These are phyloP conservation scores for Syzygium grande DNA, from an alignment of 345 rosid genomes.

Conservation along the genomic window DNA sequence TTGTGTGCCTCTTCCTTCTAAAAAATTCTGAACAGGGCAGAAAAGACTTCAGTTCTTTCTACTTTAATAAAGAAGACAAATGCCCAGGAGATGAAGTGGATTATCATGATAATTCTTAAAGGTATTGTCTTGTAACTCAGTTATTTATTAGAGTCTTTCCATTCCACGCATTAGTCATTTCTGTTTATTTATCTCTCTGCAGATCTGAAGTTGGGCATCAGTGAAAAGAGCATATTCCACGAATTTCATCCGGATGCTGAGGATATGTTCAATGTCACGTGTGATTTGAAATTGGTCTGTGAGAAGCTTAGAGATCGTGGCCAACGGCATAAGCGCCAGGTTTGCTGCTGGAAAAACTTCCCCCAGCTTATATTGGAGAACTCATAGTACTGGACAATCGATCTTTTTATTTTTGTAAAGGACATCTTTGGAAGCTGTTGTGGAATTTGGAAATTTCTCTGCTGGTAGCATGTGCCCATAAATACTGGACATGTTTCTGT, in stretches of 20 bases:
- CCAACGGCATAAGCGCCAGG: slow-evolving; percentile 96
- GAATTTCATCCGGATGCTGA: slow-evolving; percentile 98
- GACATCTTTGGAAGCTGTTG: background rate
- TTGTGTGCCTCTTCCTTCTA: background rate
- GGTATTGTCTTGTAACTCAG: slow-evolving; percentile 19
- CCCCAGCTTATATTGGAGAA: background rate
- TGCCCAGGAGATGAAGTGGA: slow-evolving; percentile 97
- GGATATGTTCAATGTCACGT: slow-evolving; percentile 92
- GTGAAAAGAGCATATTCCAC: slow-evolving; percentile 87
- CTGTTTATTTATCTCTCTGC: slow-evolving; percentile 5
- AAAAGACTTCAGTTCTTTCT: slow-evolving; percentile 58
- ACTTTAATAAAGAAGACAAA: slow-evolving; percentile 83
- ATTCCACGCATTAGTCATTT: background rate
- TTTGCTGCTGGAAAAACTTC: slow-evolving; percentile 6
- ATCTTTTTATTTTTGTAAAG: background rate
- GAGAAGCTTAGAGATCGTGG: slow-evolving; percentile 69
- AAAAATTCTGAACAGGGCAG: slow-evolving; percentile 34
- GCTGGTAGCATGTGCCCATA: background rate
- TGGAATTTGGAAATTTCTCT: background rate
- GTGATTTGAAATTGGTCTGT: slow-evolving; percentile 92
- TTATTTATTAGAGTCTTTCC: background rate
- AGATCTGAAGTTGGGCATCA: slow-evolving; percentile 92
- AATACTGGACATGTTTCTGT: background rate
- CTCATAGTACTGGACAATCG: background rate
- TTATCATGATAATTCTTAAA: slow-evolving; percentile 85